Evolutionary conservation across 768 basidiomycete genomes (phyloP), one percentile per base, ranked within the genome.

Genomic region (Terana coerulea): DNA sequence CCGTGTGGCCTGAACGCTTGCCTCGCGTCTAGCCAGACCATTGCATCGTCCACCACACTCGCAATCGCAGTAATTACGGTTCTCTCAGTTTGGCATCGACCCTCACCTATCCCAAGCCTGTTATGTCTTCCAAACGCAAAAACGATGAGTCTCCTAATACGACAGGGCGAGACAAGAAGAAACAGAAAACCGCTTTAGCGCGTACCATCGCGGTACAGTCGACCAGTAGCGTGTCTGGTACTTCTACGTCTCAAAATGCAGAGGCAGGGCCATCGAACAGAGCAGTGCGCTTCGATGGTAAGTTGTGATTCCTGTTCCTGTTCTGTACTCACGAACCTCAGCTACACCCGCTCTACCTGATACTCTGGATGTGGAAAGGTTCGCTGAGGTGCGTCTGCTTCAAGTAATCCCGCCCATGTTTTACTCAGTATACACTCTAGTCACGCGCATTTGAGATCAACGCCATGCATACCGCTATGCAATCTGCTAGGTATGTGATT

Each of bases 391-490:
- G 42, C 21, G 71, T 33, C 14, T 14, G 24, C 3, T 34, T 15
- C 22, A 8, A 3, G 8, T 11, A 28, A 7, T 11, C 5, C 25
- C 6, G 17, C 0, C 22, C 40, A 25, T 21, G 26, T 12, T 14
- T 40, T 19, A 40, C 9, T 31, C 25, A 21, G 36, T 51, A 28
- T 22, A 14, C 25, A 5, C 6, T 15, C 5, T 51, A 97, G 91
- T 81, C 91, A 14, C 79, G 94, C 52, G 78, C 84, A 6, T 91
- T 91, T 62, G 95, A 99, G 69, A 93, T 98, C 52, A 73, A 80
- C 41, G 88, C 94, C 0, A 94, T 99, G 86, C 84, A 95, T 54
- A 79, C 73, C 11, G 84, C 92, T 0, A 95, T 98, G 76, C 83
- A 88, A 67, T 75, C 74, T 29, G 86, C 91, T 31, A 79, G 84